A percentile compares a stretch with the other conserved stretches of the same genome.
Evolutionary conservation across 208 protist genomes (phyloP).

Genomic region (Entamoeba invadens): DNA sequence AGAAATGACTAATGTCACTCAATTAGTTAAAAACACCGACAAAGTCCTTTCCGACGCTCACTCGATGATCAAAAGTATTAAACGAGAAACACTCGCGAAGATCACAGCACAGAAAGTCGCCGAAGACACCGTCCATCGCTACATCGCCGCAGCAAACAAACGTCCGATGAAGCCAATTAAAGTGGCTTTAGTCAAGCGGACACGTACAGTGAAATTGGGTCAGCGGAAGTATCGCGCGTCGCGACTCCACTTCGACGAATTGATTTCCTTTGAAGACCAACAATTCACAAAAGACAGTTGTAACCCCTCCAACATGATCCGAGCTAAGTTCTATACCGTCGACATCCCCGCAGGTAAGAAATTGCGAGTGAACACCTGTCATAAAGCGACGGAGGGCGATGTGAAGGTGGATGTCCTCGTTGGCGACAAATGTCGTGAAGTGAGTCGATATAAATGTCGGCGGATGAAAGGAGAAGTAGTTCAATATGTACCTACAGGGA

Average conservation of each 20-base stretch:
- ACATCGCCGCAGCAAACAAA: neutral
- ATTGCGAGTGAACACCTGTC: neutral
- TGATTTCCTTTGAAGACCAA: neutral
- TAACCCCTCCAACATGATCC: neutral
- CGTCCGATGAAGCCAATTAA: neutral
- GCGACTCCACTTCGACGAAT: neutral
- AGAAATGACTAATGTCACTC: too few species aligned
- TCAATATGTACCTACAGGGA: neutral
- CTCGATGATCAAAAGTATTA: neutral
- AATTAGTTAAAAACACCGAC: neutral
- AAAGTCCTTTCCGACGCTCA: neutral
- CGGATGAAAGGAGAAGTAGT: neutral
- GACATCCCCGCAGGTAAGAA: neutral
- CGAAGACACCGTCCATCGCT: neutral
- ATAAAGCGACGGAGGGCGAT: neutral
- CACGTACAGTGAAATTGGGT: neutral
- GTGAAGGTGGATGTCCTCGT: neutral
- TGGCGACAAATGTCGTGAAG: neutral
- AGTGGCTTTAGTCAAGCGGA: neutral
- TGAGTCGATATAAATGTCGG: neutral
- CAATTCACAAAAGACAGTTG: neutral
- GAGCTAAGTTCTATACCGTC: neutral
- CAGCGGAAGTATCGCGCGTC: neutral
- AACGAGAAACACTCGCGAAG: neutral
- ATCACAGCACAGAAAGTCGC: neutral